Conservation (phyloP, 768 basidiomycete species). For the Boletus sp. region DNA sequence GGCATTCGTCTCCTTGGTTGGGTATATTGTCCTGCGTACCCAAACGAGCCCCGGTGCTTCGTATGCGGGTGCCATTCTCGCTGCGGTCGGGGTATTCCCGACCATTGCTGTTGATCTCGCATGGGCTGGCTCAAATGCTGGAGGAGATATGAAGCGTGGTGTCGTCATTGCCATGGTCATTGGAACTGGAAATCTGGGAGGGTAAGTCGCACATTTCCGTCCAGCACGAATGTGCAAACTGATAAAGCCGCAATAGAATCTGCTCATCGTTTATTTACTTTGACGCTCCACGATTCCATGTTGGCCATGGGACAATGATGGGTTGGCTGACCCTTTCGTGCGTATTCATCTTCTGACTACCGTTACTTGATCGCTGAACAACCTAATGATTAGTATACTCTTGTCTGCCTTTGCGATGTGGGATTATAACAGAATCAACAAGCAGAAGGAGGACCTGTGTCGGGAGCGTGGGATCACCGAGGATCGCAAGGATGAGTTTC, state of each 20-base stretch:
- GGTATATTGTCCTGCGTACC: constrained; percentile 49
- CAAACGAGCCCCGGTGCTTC: constrained; percentile 21
- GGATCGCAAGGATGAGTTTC: constrained; percentile 40
- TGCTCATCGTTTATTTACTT: constrained; percentile 44
- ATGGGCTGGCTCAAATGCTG: constrained; percentile 56
- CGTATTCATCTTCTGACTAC: constrained; percentile 13
- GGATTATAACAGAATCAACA: constrained; percentile 49
- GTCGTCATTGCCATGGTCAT: constrained; percentile 53
- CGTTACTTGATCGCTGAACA: constrained; percentile 26
- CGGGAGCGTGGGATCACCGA: constrained; percentile 42
- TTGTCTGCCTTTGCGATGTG: constrained; percentile 46
- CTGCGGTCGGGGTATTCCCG: constrained; percentile 53
- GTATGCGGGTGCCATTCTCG: constrained; percentile 49
- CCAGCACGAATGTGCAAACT: not conserved
- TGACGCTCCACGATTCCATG: constrained; percentile 36
- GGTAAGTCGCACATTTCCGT: constrained; percentile 32
- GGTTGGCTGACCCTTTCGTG: constrained; percentile 35
- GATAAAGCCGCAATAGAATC: constrained; percentile 26
- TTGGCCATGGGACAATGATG: constrained; percentile 38
- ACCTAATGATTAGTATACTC: constrained; percentile 35
- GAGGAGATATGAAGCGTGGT: constrained; percentile 53
- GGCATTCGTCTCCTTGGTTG: constrained; percentile 44
- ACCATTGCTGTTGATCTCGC: constrained; percentile 47
- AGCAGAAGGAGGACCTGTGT: constrained; percentile 46
- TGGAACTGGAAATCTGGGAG: constrained; percentile 56